Conservation (phyloP, 306 rosid species). For the Fragaria ananassa region DNA sequence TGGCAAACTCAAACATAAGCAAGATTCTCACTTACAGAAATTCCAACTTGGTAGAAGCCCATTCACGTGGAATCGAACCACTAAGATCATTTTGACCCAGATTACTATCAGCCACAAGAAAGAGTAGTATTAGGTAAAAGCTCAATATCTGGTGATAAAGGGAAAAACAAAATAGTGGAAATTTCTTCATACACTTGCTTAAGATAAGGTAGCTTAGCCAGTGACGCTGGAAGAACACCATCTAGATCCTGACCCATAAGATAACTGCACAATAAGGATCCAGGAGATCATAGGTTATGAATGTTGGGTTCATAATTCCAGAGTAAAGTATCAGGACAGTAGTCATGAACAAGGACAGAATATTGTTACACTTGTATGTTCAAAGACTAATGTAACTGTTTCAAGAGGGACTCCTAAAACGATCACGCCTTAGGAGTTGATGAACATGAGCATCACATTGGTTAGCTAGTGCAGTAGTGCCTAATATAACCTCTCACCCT, state of each 20-base stretch:
- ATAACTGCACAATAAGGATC: background rate
- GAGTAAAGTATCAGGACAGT: background rate
- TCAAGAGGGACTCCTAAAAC: background rate
- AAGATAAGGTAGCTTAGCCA: slow-evolving; percentile 24
- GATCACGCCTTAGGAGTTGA: too few species aligned
- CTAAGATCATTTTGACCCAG: slow-evolving; percentile 23
- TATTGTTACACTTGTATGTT: background rate
- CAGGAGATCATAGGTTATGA: background rate
- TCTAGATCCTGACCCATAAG: slow-evolving; percentile 29
- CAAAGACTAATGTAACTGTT: background rate
- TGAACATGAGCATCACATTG: background rate
- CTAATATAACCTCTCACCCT: background rate
- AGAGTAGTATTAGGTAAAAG: background rate
- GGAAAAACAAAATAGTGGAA: background rate
- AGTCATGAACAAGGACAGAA: background rate
- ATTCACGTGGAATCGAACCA: slow-evolving; percentile 24
- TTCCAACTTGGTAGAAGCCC: slow-evolving; percentile 25
- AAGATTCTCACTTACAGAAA: slow-evolving; percentile 7
- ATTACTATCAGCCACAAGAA: slow-evolving; percentile 3
- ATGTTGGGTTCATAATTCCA: background rate
- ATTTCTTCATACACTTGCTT: slow-evolving; percentile 11
- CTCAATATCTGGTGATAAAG: background rate
- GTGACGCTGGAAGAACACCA: slow-evolving; percentile 33
- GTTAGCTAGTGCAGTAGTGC: background rate
- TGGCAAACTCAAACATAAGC: background rate